Evolutionary conservation across 2,329 filamentous ascomycete genomes (phyloP).

Genomic region (Beauveria sp.): DNA sequence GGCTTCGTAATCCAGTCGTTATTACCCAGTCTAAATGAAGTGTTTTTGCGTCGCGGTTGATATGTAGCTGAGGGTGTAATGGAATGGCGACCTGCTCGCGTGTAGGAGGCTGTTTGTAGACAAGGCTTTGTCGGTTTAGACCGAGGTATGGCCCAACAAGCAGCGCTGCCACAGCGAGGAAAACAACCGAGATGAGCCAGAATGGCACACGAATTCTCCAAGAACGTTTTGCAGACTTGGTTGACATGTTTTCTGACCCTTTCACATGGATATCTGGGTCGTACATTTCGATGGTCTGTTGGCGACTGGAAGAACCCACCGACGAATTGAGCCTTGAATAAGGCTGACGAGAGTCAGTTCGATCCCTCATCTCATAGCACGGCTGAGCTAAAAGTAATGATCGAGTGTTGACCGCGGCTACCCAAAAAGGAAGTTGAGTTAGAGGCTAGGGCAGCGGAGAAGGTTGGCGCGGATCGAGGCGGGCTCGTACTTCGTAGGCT

Average conservation of each 20-base stretch:
- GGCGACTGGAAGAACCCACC: too few relatives aligned
- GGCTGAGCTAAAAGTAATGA: not conserved
- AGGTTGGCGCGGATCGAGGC: not conserved
- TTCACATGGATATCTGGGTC: not conserved
- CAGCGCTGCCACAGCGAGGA: not conserved
- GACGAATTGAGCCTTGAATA: not conserved
- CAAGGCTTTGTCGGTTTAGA: not conserved
- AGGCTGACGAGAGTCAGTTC: not conserved
- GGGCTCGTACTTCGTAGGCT: not conserved
- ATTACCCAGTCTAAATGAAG: constrained; percentile 10
- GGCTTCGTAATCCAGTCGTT: not conserved
- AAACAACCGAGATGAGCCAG: not conserved
- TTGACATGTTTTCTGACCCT: not conserved
- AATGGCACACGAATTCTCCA: not conserved
- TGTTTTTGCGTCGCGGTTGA: not conserved
- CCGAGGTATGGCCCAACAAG: not conserved
- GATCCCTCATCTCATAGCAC: not conserved
- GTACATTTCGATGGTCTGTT: not conserved
- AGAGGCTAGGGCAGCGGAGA: not conserved
- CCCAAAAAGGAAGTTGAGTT: not conserved
- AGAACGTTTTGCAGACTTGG: not conserved
- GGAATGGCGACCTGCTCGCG: constrained; percentile 5
- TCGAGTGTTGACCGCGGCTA: not conserved
- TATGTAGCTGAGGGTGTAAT: constrained; percentile 4
- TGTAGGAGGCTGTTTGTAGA: not conserved